These are phyloP conservation scores for Triadica sebifera DNA, from an alignment of 345 rosid species.

Conservation along the genomic window DNA sequence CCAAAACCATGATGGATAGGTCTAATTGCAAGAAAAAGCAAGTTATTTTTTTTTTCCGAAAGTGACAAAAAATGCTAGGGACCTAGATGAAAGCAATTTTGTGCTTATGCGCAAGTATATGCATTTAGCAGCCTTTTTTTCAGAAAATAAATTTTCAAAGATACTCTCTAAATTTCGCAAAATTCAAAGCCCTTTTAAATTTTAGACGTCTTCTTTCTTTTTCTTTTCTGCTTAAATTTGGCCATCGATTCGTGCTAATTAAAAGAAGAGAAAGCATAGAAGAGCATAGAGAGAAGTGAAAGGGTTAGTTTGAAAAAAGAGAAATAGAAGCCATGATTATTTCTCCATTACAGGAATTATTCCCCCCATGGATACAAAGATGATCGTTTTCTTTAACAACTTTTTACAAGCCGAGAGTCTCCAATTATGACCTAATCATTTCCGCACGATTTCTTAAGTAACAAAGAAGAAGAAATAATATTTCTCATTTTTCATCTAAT, in stretches of 20 bases:
- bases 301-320: too few relatives aligned
- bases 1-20: too few relatives aligned
- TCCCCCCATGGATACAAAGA: slow-evolving; percentile 16
- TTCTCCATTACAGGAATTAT: slow-evolving; percentile 33
- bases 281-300: neutral
- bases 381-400: neutral
- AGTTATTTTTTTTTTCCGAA: neutral
- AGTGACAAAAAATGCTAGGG: slow-evolving; percentile 5
- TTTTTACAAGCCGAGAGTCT: slow-evolving; percentile 31
- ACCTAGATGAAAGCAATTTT: neutral
- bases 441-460: too few relatives aligned
- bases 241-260: neutral
- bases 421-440: slow-evolving; percentile 53
- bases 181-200: neutral
- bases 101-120: neutral
- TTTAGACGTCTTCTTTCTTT: neutral
- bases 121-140: neutral
- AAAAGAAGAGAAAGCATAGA: neutral
- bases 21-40: too few relatives aligned
- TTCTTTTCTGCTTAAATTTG: neutral
- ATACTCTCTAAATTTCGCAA: neutral
- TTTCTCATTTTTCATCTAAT: slow-evolving; percentile 26
- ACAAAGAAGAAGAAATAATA: too few relatives aligned
- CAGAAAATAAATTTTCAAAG: neutral
- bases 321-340: slow-evolving; percentile 25